These are phyloP conservation scores for Monosporascus sp. DNA, from an alignment of 2,329 filamentous ascomycete genomes.

Conservation along the genomic window DNA sequence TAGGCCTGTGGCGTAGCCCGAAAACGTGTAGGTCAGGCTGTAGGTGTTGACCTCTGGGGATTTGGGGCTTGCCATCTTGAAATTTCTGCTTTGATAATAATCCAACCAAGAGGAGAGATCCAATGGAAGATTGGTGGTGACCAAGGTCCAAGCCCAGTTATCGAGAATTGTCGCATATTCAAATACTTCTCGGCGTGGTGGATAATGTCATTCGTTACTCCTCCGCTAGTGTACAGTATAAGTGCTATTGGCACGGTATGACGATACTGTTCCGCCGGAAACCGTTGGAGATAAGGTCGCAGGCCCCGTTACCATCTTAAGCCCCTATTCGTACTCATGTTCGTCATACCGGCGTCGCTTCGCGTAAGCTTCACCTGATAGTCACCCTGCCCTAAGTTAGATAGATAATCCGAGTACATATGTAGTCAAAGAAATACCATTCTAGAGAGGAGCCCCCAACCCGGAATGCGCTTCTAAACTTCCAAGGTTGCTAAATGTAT, in stretches of 20 bases:
- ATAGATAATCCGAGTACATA: too few species aligned
- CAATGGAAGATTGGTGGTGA: not conserved
- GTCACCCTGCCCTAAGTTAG: too few species aligned
- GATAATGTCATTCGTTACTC: not conserved
- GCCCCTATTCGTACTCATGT: too few species aligned
- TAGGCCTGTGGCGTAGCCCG: conserved; percentile 76
- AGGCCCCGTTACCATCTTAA: too few species aligned
- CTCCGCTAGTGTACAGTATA: not conserved
- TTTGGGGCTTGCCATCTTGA: conserved; percentile 23
- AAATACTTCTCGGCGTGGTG: not conserved
- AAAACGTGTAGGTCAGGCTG: conserved; percentile 82
- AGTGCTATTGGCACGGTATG: not conserved
- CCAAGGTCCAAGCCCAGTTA: too few species aligned
- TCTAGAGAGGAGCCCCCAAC: too few species aligned
- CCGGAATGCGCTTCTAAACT: too few species aligned
- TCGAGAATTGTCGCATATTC: not conserved
- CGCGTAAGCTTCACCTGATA: too few species aligned
- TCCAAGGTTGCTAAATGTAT: too few species aligned
- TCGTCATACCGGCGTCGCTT: too few species aligned
- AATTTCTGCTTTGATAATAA: not conserved
- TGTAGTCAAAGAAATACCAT: too few species aligned
- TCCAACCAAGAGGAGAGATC: not conserved
- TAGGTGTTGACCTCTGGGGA: conserved; percentile 65
- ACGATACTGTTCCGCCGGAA: not conserved
- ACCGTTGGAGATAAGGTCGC: not conserved